Conservation (phyloP, 1,284 basidiomycete species). For the Trichosporon coremiiforme region DNA sequence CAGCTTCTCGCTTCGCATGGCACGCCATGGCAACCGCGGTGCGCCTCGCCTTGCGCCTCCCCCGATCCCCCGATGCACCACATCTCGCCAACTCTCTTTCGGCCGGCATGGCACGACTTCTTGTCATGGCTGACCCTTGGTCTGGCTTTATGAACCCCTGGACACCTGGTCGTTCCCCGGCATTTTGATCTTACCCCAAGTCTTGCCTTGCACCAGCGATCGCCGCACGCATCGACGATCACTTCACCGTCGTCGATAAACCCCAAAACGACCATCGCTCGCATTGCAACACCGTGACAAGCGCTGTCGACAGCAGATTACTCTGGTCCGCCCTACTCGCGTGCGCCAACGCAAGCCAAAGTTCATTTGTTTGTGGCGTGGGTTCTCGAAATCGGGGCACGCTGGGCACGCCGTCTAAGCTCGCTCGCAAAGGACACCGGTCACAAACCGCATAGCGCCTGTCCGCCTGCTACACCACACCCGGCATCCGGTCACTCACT, state of each 20-base stretch:
- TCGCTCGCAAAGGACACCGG: neutral
- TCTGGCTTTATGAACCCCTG: neutral
- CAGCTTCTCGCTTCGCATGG: constrained; percentile 9
- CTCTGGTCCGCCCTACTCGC: constrained; percentile 2
- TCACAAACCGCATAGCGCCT: constrained; percentile 1
- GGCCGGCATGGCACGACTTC: neutral
- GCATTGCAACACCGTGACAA: neutral
- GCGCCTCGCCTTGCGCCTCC: neutral
- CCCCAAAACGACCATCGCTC: neutral
- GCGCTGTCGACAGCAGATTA: neutral
- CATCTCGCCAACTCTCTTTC: neutral
- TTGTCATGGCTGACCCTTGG: neutral
- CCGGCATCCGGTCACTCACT: no score
- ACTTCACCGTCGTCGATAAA: neutral
- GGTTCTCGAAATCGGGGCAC: neutral
- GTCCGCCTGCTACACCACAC: neutral
- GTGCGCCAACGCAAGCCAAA: neutral
- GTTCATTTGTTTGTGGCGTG: constrained; percentile 1
- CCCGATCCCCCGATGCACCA: neutral
- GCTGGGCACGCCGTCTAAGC: neutral
- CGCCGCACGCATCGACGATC: neutral
- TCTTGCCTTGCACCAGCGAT: neutral
- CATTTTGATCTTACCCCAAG: neutral
- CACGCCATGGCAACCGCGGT: neutral
- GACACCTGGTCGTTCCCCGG: neutral